These are phyloP conservation scores for Akanthomyces lecanii DNA, from an alignment of 2,329 filamentous ascomycete species.

Conservation along the genomic window DNA sequence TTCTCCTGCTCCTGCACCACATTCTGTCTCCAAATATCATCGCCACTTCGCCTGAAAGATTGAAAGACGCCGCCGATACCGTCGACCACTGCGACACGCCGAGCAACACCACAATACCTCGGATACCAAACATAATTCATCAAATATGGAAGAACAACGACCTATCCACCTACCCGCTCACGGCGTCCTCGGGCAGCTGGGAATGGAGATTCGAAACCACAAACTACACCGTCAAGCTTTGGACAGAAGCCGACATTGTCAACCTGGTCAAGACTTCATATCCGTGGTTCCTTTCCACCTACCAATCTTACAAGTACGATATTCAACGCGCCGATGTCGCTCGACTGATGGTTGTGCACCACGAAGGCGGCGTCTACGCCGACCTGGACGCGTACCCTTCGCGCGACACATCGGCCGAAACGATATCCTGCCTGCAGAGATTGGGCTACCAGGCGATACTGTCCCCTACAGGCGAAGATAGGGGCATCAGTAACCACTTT, in stretches of 20 bases:
- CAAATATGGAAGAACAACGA: constrained; percentile 24
- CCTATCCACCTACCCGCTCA: constrained; percentile 19
- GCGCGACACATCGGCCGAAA: neutral
- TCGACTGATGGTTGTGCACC: constrained; percentile 22
- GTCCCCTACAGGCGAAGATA: constrained; percentile 17
- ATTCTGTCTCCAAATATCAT: neutral
- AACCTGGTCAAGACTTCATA: constrained; percentile 20
- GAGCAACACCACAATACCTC: neutral
- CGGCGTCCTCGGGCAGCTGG: constrained; percentile 19
- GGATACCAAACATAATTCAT: constrained; percentile 22
- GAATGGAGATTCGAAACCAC: constrained; percentile 17
- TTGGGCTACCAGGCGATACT: constrained; percentile 20
- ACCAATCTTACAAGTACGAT: constrained; percentile 22
- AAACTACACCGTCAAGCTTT: constrained; percentile 24
- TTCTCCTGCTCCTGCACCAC: neutral
- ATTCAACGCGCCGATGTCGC: constrained; percentile 25
- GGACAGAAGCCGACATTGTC: constrained; percentile 23
- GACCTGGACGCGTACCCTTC: constrained; percentile 24
- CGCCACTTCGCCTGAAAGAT: neutral
- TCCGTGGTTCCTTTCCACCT: constrained; percentile 23
- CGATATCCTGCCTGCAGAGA: constrained; percentile 20
- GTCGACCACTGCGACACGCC: constrained; percentile 1
- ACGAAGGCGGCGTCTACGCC: constrained; percentile 24
- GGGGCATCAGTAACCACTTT: constrained; percentile 25
- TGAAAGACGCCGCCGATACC: constrained; percentile 4